phyloP scores from a whole-genome alignment of 1,284 basidiomycete species.

The Malassezia furfur region DNA sequence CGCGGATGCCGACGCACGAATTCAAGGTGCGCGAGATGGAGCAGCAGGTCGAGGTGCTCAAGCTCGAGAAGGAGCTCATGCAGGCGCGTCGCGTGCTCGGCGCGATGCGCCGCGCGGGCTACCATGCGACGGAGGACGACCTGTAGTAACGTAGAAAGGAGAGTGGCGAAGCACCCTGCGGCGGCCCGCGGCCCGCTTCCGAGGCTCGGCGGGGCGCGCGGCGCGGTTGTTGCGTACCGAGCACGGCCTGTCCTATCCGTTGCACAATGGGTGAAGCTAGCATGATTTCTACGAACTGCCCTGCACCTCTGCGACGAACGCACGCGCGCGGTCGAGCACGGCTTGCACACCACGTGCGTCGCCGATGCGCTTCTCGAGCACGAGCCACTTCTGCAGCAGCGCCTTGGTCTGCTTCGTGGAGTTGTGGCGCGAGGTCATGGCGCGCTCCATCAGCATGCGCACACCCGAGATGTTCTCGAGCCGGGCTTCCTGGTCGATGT shows the following conservation, averaged over 20 bases:
- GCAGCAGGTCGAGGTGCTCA: slow-evolving; percentile 94
- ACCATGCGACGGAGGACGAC: slow-evolving; percentile 40
- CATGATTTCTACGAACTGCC: no score
- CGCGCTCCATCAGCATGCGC: slow-evolving; percentile 64
- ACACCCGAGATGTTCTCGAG: slow-evolving; percentile 59
- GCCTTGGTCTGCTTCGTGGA: slow-evolving; percentile 90
- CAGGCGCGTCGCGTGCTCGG: slow-evolving; percentile 45
- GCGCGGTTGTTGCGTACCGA: no score
- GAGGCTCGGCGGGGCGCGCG: not conserved
- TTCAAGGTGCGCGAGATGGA: slow-evolving; percentile 87
- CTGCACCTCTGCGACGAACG: slow-evolving; percentile 51
- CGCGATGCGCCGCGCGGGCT: slow-evolving; percentile 43
- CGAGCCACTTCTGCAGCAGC: slow-evolving; percentile 80
- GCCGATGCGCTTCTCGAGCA: slow-evolving; percentile 74
- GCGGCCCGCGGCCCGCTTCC: not conserved
- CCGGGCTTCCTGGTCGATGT: slow-evolving; percentile 86
- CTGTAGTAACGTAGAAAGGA: not conserved
- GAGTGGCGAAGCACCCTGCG: not conserved
- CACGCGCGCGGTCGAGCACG: slow-evolving; percentile 78
- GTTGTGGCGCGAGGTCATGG: slow-evolving; percentile 66
- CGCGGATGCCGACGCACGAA: slow-evolving; percentile 82
- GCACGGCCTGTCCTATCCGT: no score
- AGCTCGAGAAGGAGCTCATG: slow-evolving; percentile 83
- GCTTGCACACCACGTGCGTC: slow-evolving; percentile 69
- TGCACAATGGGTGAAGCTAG: no score